Evolutionary conservation across 257 asterid species (phyloP), one percentile per base, ranked within the genome.

Genomic region (Nicotiana sylvestris): DNA sequence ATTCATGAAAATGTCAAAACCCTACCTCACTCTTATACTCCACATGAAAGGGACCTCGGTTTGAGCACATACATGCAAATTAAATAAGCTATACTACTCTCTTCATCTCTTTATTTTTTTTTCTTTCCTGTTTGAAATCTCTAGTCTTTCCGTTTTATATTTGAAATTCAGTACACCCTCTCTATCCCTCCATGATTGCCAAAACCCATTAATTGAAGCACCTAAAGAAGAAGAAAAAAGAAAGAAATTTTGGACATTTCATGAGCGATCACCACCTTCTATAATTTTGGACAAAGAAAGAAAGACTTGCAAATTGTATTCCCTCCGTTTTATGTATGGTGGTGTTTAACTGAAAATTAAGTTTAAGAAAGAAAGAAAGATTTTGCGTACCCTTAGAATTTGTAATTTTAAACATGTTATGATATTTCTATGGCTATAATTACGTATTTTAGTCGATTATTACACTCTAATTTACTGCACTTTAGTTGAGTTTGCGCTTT

Each of bases 11-110:
- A 78, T 33, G 33, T 72, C 74, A 10, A 57, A 65, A 84, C 87
- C 86, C 77, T 84, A 65, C 83, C 80, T 87, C 85, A 70, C 86
- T 87, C 79, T 43, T 65, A 84, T 87, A 35, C 46, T 46, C 13
- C 35, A 84, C 87, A 80, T 87, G 85, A 72, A 21, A 84, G 51
- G 79, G 83, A 84, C 81, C 72, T 30, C 80, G 32, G 80, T 82
- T 64, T 76, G 85, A 87, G 81, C 76, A 87, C 46, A 7, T 62
- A 43, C 0, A 32, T 9, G 33, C 32, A 78, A 60, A 37, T 78
- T 78, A 30, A 78, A 57, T 37, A 70, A 43, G 30, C 6, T 68
- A 37, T 17, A 18, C 13, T 18, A 17, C 1, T 9, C 1, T 9
- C 0, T 39, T 53, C 12, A 53, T 29, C 35, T 6, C 60, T 27